Conservation (phyloP, 2,329 filamentous ascomycete genomes). For the Penicillium griseofulvum region DNA sequence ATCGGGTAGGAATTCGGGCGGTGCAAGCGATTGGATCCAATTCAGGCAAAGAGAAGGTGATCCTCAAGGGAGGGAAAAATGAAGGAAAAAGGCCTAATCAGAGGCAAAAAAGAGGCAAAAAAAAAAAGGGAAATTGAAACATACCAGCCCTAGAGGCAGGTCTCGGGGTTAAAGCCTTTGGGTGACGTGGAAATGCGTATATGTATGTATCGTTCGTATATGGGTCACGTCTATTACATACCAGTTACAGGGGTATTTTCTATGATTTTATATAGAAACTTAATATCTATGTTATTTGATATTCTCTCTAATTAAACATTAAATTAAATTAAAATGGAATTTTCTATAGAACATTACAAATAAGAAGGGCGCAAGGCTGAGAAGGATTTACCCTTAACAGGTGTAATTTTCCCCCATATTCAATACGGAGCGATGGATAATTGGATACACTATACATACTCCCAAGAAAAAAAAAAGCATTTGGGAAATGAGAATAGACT, state of each 20-base stretch:
- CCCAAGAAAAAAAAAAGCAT: too few relatives aligned
- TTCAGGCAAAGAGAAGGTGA: slow-evolving; percentile 20
- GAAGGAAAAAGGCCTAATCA: slow-evolving; percentile 4
- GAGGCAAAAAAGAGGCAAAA: slow-evolving; percentile 16
- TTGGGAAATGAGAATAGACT: not conserved
- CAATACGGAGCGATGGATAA: too few relatives aligned
- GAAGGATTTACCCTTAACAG: too few relatives aligned
- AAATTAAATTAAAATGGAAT: too few relatives aligned
- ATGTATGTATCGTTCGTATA: slow-evolving; percentile 8
- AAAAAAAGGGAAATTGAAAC: slow-evolving; percentile 13
- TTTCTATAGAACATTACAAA: too few relatives aligned
- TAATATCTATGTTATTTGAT: too few relatives aligned
- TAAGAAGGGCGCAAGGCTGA: too few relatives aligned
- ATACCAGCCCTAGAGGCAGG: slow-evolving; percentile 1
- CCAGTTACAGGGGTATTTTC: not conserved
- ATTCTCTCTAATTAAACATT: too few relatives aligned
- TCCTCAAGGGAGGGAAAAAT: slow-evolving; percentile 1
- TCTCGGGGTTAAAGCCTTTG: slow-evolving; percentile 3
- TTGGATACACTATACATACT: too few relatives aligned
- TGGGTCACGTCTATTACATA: slow-evolving; percentile 1
- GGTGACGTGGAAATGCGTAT: slow-evolving; percentile 6
- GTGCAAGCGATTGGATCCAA: slow-evolving; percentile 23
- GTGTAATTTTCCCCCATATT: too few relatives aligned
- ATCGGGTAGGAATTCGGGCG: slow-evolving; percentile 21
- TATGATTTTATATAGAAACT: too few relatives aligned